Evolutionary conservation across 2,329 filamentous ascomycete species (phyloP).

Genomic region (Xylogone sp.): DNA sequence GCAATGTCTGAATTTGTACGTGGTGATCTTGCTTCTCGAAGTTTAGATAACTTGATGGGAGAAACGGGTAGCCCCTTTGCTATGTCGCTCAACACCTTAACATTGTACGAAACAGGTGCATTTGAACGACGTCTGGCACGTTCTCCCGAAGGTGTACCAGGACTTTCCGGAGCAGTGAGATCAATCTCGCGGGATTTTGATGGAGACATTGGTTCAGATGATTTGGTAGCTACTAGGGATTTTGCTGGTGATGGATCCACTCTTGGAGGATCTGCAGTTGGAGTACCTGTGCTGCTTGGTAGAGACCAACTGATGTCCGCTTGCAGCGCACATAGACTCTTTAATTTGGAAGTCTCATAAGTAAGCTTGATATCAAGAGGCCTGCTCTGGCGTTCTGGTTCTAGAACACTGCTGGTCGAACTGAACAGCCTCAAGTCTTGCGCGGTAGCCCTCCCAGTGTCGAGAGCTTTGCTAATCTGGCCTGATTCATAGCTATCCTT

Average conservation of each 20-base stretch:
- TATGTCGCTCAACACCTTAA: slow-evolving; percentile 55
- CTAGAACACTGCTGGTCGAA: slow-evolving; percentile 1
- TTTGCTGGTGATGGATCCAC: neutral
- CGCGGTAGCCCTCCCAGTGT: neutral
- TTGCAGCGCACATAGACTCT: slow-evolving; percentile 11
- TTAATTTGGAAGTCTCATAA: slow-evolving; percentile 4
- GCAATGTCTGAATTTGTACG: slow-evolving; percentile 30
- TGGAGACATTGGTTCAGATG: neutral
- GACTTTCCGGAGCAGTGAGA: slow-evolving; percentile 37
- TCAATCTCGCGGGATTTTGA: slow-evolving; percentile 15
- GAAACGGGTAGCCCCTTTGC: slow-evolving; percentile 41
- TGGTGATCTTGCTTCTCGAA: slow-evolving; percentile 43
- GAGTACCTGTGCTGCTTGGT: slow-evolving; percentile 4
- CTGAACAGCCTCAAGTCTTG: slow-evolving; percentile 9
- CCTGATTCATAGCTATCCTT: neutral
- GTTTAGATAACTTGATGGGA: slow-evolving; percentile 21
- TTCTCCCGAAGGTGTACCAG: slow-evolving; percentile 41
- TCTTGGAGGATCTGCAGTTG: neutral
- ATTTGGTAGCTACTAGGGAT: neutral
- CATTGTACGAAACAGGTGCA: slow-evolving; percentile 44
- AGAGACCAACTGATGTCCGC: slow-evolving; percentile 18
- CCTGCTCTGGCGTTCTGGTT: slow-evolving; percentile 6
- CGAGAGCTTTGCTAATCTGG: slow-evolving; percentile 2
- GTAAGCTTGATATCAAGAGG: slow-evolving; percentile 6
- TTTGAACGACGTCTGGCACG: slow-evolving; percentile 23